Evolutionary conservation across 2,329 filamentous ascomycete genomes (phyloP).

Genomic region (Myrmaecium sp.): DNA sequence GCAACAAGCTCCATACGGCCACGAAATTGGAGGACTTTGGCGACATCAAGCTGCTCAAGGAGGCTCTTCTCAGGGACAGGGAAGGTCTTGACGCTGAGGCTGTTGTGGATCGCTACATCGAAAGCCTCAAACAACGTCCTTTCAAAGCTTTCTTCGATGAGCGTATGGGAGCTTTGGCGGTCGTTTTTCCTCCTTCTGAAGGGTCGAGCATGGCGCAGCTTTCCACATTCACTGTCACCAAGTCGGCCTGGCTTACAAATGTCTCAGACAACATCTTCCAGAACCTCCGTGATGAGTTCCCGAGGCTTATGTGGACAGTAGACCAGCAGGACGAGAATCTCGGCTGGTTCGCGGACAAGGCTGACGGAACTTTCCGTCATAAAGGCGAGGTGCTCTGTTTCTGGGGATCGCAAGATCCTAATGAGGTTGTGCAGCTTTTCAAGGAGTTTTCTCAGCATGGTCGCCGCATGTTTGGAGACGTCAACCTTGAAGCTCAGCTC

Average conservation of each 20-base stretch:
- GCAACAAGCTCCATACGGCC: conserved; percentile 70
- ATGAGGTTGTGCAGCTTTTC: conserved; percentile 70
- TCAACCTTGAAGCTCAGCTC: conserved; percentile 75
- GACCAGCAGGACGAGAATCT: conserved; percentile 92
- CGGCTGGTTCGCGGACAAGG: conserved; percentile 96
- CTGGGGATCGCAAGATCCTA: conserved; percentile 71
- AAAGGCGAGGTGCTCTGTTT: conserved; percentile 89
- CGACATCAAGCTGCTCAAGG: conserved; percentile 61
- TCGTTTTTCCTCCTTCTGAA: conserved; percentile 60
- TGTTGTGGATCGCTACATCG: conserved; percentile 73
- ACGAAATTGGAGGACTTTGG: conserved; percentile 57
- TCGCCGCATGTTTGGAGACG: conserved; percentile 72
- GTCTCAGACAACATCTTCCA: conserved; percentile 90
- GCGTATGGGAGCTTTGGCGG: conserved; percentile 76
- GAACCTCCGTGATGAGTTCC: conserved; percentile 83
- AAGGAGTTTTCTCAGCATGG: conserved; percentile 72
- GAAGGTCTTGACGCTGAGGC: conserved; percentile 67
- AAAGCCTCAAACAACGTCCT: conserved; percentile 55
- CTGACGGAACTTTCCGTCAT: conserved; percentile 75
- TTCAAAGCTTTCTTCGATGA: conserved; percentile 96
- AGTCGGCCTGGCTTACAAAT: conserved; percentile 86
- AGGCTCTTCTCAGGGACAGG: conserved; percentile 64
- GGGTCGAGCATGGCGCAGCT: conserved; percentile 60
- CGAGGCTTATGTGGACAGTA: conserved; percentile 89
- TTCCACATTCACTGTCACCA: conserved; percentile 82